These are phyloP conservation scores for Rostrohypoxylon terebratum DNA, from an alignment of 495 filamentous ascomycete genomes.

Conservation along the genomic window DNA sequence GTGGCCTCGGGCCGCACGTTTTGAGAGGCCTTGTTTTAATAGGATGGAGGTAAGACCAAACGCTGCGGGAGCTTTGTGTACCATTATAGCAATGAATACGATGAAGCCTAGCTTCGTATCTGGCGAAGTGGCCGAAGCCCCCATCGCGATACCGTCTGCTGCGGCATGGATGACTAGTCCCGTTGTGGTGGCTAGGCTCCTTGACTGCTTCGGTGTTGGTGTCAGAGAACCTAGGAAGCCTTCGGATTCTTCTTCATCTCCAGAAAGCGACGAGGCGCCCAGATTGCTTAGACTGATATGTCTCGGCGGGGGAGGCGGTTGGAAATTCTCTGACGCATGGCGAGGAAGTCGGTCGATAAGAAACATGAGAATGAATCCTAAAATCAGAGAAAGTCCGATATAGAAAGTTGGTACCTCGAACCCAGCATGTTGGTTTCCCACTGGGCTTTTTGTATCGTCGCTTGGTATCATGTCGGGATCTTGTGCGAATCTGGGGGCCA, in stretches of 20 bases:
- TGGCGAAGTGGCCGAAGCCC: constrained; percentile 80
- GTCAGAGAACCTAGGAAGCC: constrained; percentile 64
- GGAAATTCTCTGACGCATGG: constrained; percentile 68
- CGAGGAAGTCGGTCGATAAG: constrained; percentile 90
- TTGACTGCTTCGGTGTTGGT: constrained; percentile 63
- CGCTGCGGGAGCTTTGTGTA: constrained; percentile 96
- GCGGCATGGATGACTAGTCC: constrained; percentile 96
- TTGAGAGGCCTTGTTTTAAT: constrained; percentile 87
- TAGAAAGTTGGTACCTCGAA: constrained; percentile 64
- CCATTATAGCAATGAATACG: constrained; percentile 95
- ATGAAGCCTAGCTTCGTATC: constrained; percentile 82
- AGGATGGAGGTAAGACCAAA: constrained; percentile 93
- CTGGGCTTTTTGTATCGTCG: constrained; percentile 17
- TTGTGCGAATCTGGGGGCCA: constrained; percentile 44
- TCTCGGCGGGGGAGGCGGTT: constrained; percentile 64
- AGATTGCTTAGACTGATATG: constrained; percentile 88
- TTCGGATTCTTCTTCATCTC: constrained; percentile 62
- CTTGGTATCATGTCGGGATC: constrained; percentile 30
- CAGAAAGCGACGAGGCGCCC: constrained; percentile 58
- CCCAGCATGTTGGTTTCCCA: constrained; percentile 34
- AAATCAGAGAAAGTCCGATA: constrained; percentile 85
- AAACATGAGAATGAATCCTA: constrained; percentile 97
- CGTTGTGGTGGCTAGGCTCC: constrained; percentile 79
- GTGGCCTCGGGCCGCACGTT: constrained; percentile 85
- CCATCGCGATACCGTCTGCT: constrained; percentile 96